Evolutionary conservation across 2,329 filamentous ascomycete species (phyloP).

Genomic region (Fusarium falciforme): DNA sequence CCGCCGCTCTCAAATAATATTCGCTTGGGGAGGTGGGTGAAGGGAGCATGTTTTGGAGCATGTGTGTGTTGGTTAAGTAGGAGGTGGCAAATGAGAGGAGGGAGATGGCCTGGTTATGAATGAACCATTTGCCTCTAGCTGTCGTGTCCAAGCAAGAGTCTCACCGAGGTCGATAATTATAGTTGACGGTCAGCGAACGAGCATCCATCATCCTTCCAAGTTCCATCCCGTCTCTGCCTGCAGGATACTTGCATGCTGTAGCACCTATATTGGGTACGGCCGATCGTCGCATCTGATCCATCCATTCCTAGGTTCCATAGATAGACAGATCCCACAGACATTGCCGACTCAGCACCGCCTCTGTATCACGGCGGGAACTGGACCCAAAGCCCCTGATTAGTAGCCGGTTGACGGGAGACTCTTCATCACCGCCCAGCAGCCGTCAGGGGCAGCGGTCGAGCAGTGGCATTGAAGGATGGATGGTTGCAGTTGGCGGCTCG

Average conservation of each 20-base stretch:
- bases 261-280: constrained; percentile 1
- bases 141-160: not conserved
- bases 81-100: not conserved
- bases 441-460: not conserved
- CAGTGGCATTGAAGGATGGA: not conserved
- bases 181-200: not conserved
- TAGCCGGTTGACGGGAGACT: not conserved
- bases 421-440: not conserved
- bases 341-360: not conserved
- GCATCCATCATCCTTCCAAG: not conserved
- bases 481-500: not conserved
- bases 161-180: not conserved
- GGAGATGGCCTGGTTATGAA: not conserved
- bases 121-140: not conserved
- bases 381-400: not conserved
- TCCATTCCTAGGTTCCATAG: not conserved
- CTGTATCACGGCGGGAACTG: not conserved
- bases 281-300: constrained; percentile 1
- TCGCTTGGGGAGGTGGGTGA: constrained; percentile 2
- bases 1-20: not conserved
- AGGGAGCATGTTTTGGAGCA: not conserved
- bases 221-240: constrained; percentile 1
- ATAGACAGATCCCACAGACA: not conserved
- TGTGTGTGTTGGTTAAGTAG: not conserved
- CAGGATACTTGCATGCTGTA: constrained; percentile 3